Conservation (phyloP, 495 filamentous ascomycete genomes). For the Sordaria brevicollis region DNA sequence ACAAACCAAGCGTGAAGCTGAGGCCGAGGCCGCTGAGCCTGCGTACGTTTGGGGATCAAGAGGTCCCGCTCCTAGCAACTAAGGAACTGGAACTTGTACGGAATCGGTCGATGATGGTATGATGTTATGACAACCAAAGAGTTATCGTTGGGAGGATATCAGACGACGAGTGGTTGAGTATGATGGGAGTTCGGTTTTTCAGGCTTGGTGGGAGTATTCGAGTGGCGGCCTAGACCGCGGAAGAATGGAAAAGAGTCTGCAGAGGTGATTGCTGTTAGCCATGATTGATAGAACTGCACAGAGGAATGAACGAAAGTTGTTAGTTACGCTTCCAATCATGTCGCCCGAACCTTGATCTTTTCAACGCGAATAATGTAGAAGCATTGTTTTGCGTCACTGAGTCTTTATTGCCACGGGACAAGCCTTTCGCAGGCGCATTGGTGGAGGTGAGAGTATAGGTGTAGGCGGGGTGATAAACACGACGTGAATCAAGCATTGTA, state of each 20-base stretch:
- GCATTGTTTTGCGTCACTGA: too few species aligned
- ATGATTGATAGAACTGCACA: background rate
- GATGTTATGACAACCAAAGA: background rate
- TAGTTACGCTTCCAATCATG: too few species aligned
- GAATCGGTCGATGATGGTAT: background rate
- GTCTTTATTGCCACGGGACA: too few species aligned
- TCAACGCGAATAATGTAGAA: background rate
- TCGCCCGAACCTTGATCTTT: too few species aligned
- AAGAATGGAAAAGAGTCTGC: background rate
- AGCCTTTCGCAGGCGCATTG: too few species aligned
- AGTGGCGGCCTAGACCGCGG: background rate
- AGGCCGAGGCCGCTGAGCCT: background rate
- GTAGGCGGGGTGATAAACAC: too few species aligned
- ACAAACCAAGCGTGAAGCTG: background rate
- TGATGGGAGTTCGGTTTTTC: background rate
- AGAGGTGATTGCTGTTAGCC: background rate
- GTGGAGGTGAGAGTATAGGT: too few species aligned
- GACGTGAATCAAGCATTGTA: too few species aligned
- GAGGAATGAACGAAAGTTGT: background rate
- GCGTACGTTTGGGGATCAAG: background rate
- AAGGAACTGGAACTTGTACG: background rate
- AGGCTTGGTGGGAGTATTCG: background rate
- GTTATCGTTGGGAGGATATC: too few species aligned
- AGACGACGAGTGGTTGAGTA: background rate
- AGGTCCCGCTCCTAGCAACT: background rate